Base-by-base conservation (phyloP, 2,329 filamentous ascomycete species). In the Zymoseptoria crescenta region DNA sequence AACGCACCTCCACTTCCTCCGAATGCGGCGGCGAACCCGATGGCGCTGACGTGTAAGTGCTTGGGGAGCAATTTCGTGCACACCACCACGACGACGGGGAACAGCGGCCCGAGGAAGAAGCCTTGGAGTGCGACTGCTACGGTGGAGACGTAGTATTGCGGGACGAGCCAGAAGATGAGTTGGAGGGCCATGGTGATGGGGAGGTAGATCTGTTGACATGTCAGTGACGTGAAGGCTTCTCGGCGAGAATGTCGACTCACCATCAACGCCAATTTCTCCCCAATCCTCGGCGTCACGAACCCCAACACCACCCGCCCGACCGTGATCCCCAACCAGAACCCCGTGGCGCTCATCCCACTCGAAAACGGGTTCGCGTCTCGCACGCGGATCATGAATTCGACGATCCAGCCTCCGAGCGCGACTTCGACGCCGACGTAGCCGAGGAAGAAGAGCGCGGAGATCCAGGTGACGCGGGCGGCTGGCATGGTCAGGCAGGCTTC, bases 261-360 rank as follows among this genome's bases (percentile, higher is more conserved):
- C 52, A 74, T 68, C 56, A 81, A 79, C 35, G 78, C 74, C 45
- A 79, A 69, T 70, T 87, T 89, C 75, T 93, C 90, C 0, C 89
- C 89, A 19, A 90, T 76, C 2, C 80, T 77, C 1, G 86, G 85
- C 1, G 90, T 95, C 3, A 92, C 77, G 65, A 95, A 94, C 0
- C 89, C 89, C 16, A 95, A 74, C 0, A 86, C 71, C 2, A 94
- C 76, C 1, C 91, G 79, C 0, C 91, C 90, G 0, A 90, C 72
- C 0, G 89, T 92, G 63, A 95, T 80, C 0, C 90, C 91, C 50
- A 90, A 81, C 91, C 91, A 96, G 75, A 93, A 95, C 0, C 89
- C 86, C 0, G 89, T 93, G 0, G 85, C 86, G 0, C 84, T 85
- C 75, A 94, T 83, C 2, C 90, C 90, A 35, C 87, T 86, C 1